Base-by-base conservation (phyloP, 129 eudicot species). In the Artemisia annua region DNA sequence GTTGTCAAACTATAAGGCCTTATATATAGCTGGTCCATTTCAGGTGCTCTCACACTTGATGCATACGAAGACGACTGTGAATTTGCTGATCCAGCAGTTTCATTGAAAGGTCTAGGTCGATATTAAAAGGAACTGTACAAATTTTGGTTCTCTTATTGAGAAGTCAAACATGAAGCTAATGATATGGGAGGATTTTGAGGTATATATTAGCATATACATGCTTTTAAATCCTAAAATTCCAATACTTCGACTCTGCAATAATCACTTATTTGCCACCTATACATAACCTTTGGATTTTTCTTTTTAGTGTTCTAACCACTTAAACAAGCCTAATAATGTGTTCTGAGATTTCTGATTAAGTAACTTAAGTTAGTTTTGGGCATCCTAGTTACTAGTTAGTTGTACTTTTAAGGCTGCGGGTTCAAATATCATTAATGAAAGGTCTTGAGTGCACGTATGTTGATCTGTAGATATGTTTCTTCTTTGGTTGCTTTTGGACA, bases 181-280 rank as follows among this genome's bases (percentile, higher is more conserved):
- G 22, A 20, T 0, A 20, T 20, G 22, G 22, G 22, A 20, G 22
- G 22, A 20, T 20, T 20, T 20, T 66, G 89, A 94, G 92, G 98
- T 89, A 22, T 76, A 17, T 48, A 20, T 20, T 20, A 20, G 28
- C 58, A 48, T 9, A 5, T 61, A 15, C 46, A 44, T n/a, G 7
- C 64, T 8, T 11, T 3, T 54, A 54, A 1, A 10, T 54, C 22
- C 3, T 56, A 2, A 18, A 16, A 56, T 56, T 6, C 10, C 10
- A 3, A 2, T 3, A 18, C 35, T 3, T 58, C 0, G 14, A 57
- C 32, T 17, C 22, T 8, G 61, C 61, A 56, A 8, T 57, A 57
- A 10, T 20, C 15, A 57, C 46, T 39, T 8, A 7, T 24, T 60
- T 60, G 66, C 11, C 66, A 11, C 39, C 46, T 13, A 60, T 60